A percentile compares a stretch with the other conserved stretches of the same genome.
Conservation (phyloP, 75 land plant species). For the Cunninghamia lanceolata region DNA sequence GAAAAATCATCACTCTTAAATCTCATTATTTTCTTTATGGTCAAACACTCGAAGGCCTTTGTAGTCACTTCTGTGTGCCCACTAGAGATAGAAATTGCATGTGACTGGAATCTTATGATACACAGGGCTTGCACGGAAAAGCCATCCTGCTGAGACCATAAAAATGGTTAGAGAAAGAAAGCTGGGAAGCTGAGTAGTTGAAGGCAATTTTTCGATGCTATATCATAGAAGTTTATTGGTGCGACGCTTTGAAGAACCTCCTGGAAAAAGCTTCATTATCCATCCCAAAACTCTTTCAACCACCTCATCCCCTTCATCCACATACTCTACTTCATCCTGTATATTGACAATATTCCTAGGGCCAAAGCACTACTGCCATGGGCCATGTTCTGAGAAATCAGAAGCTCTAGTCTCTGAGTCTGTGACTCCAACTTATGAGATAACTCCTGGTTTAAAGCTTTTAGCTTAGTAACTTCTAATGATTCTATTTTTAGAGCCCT, state of each 20-base stretch:
- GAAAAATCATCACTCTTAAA: no score
- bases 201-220: conserved; percentile 4
- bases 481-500: no score
- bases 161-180: conserved; percentile 6
- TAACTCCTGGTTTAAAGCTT: no score
- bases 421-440: conserved; percentile 75
- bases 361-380: conserved; percentile 31
- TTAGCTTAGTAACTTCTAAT: no score
- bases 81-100: not conserved
- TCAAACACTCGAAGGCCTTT: no score
- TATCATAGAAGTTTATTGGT: conserved; percentile 77
- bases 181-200: not conserved
- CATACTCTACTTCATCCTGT: conserved; percentile 37
- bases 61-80: no score
- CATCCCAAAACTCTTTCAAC: conserved; percentile 90
- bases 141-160: conserved; percentile 1
- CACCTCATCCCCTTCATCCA: conserved; percentile 98
- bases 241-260: conserved; percentile 76
- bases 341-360: conserved; percentile 20
- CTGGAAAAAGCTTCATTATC: conserved; percentile 96
- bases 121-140: not conserved
- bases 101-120: not conserved
- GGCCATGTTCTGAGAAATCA: conserved; percentile 82
- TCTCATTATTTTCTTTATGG: no score
- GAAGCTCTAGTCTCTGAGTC: conserved; percentile 88